Percentiles rank a stretch among this genome's conserved stretches.
phyloP scores from a whole-genome alignment of 306 rosid genomes.

The Bauhinia variegata region DNA sequence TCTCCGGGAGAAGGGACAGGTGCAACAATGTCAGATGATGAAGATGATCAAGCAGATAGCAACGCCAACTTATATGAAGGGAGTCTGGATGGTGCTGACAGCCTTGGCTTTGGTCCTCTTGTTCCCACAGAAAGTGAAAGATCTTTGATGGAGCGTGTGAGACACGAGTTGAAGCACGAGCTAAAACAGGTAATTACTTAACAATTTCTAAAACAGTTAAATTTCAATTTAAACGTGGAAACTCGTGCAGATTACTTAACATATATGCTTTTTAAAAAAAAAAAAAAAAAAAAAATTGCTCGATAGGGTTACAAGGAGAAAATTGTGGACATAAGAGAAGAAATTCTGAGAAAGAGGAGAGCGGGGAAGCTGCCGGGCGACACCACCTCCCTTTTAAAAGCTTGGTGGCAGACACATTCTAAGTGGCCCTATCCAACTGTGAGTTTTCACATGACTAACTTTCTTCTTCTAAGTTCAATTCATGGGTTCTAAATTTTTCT shows the following conservation, averaged over 20 bases:
- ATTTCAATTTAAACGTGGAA: no score
- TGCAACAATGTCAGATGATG: constrained; percentile 89
- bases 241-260: no score
- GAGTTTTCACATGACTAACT: constrained; percentile 27
- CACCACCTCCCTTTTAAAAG: constrained; percentile 86
- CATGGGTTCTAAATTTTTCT: background rate
- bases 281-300: no score
- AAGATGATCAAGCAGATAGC: constrained; percentile 80
- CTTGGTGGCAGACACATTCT: constrained; percentile 98
- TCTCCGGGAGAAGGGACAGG: constrained; percentile 89
- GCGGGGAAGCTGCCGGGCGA: constrained; percentile 98
- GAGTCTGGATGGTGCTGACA: constrained; percentile 66
- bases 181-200: constrained; percentile 60
- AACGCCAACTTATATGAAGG: constrained; percentile 72
- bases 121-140: constrained; percentile 90
- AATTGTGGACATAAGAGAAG: constrained; percentile 88
- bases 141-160: constrained; percentile 92
- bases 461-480: no score
- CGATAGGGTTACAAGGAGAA: constrained; percentile 97
- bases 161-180: constrained; percentile 85
- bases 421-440: constrained; percentile 99
- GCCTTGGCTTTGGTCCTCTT: constrained; percentile 86
- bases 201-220: no score
- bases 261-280: no score
- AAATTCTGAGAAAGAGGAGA: constrained; percentile 88